Conservation (phyloP, 2,329 filamentous ascomycete genomes). For the Pyrenophora tritici-repentis region DNA sequence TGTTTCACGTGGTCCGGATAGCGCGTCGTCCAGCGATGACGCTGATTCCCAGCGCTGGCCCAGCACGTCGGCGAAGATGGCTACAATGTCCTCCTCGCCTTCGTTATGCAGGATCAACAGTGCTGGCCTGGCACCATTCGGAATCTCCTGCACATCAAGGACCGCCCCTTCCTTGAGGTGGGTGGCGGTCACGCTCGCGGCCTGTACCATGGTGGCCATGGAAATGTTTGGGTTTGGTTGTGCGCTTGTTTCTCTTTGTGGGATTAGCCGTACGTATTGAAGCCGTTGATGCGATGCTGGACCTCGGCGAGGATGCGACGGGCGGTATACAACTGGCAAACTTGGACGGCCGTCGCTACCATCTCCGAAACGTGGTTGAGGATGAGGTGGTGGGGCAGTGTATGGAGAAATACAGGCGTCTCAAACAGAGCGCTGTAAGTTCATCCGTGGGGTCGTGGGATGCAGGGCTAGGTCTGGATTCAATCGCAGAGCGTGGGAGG, state of each 20-base stretch:
- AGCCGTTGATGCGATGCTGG: slow-evolving; percentile 50
- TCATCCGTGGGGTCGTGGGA: slow-evolving; percentile 28
- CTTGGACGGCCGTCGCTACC: slow-evolving; percentile 40
- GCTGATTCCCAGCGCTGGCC: slow-evolving; percentile 72
- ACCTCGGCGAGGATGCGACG: slow-evolving; percentile 48
- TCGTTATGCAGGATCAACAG: slow-evolving; percentile 67
- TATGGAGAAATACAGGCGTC: slow-evolving; percentile 32
- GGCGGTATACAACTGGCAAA: slow-evolving; percentile 45
- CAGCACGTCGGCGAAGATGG: slow-evolving; percentile 76
- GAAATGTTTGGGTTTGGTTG: slow-evolving; percentile 24
- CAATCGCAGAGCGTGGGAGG: slow-evolving; percentile 40
- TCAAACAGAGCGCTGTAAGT: slow-evolving; percentile 29
- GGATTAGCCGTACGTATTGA: slow-evolving; percentile 49
- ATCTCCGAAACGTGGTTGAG: slow-evolving; percentile 41
- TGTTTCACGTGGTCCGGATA: slow-evolving; percentile 62
- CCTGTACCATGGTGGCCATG: slow-evolving; percentile 49
- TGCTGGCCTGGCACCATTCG: slow-evolving; percentile 43
- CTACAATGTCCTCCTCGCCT: slow-evolving; percentile 75
- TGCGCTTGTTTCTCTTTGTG: slow-evolving; percentile 16
- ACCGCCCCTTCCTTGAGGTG: slow-evolving; percentile 41
- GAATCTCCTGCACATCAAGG: slow-evolving; percentile 44
- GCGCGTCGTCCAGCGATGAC: slow-evolving; percentile 60
- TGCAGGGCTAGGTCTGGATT: slow-evolving; percentile 37
- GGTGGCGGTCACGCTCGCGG: slow-evolving; percentile 36
- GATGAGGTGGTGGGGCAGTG: slow-evolving; percentile 30